Evolutionary conservation across 139 green algal genomes (phyloP), one percentile per base, ranked within the genome.

Genomic region (Tetratostichococcus sp.): DNA sequence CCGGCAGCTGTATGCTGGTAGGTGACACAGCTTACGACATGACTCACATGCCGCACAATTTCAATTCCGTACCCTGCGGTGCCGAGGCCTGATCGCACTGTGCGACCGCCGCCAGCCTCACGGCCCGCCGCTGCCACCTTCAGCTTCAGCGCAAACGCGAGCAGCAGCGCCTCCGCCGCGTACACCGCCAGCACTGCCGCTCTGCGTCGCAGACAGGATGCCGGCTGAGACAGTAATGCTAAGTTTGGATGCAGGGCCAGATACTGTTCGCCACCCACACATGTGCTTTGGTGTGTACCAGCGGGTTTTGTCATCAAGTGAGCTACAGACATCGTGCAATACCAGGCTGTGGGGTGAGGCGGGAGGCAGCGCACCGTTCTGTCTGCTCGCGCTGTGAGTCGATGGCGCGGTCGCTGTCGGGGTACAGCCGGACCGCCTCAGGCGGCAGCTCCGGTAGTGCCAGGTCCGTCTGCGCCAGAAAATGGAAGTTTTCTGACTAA

Each of bases 131-230:
- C 74, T 22, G 77, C 75, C 71, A 96, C 86, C 57, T 88, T 89
- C 33, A 99, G 86, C 89, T 98, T 98, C 0, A 97, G 79, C 30
- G 87, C 85, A 58, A 99, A 92, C 0, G 94, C 93, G 59, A 98
- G 83, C 39, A 97, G 80, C 67, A 97, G 78, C 4, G 91, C 87
- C 57, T 97, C 79, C 5, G 89, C 86, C 2, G 90, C 90, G 78
- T 89, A 94, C 14, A 95, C 81, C 28, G 88, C 90, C 65, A 97
- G 65, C 59, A 98, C 75, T 4, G 85, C 80, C 1, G 87, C 84
- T 71, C 73, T 89, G 86, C 30, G 4, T n/a, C n/a, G n/a, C n/a
- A n/a, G n/a, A n/a, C n/a, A n/a, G n/a, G n/a, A n/a, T n/a, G n/a
- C n/a, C n/a, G n/a, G n/a, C n/a, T n/a, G n/a, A n/a, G n/a, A n/a